phyloP scores from a whole-genome alignment of 129 eudicot species.

The sunflower (Helianthus annuus) region HanXRQr2.0-SUNRISE NC_035449.2:69747369-69747868 shows the following conservation, averaged over 20 bases:
- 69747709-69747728: not conserved
- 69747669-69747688: conserved; percentile 61
- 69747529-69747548: conserved; percentile 85
- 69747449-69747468: conserved; percentile 54
- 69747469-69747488: conserved; percentile 50
- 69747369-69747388: conserved; percentile 26
- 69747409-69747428: conserved; percentile 36
- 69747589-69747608: conserved; percentile 90
- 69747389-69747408: conserved; percentile 35
- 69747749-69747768: not conserved
- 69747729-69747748: not conserved
- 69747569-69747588: conserved; percentile 92
- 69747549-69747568: conserved; percentile 97
- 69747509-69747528: conserved; percentile 93
- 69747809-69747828: conserved; percentile 59
- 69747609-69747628: conserved; percentile 69
- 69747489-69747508: conserved; percentile 96
- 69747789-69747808: not conserved
- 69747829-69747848: conserved; percentile 75
- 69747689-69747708: not conserved
- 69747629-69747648: conserved; percentile 84
- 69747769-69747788: not conserved
- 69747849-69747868: conserved; percentile 94
- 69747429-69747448: conserved; percentile 49
- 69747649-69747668: conserved; percentile 88